A percentile compares a stretch with the other conserved stretches of the same genome.
Conservation (phyloP, 2,329 filamentous ascomycete species). For the Blumeriella jaapii region DNA sequence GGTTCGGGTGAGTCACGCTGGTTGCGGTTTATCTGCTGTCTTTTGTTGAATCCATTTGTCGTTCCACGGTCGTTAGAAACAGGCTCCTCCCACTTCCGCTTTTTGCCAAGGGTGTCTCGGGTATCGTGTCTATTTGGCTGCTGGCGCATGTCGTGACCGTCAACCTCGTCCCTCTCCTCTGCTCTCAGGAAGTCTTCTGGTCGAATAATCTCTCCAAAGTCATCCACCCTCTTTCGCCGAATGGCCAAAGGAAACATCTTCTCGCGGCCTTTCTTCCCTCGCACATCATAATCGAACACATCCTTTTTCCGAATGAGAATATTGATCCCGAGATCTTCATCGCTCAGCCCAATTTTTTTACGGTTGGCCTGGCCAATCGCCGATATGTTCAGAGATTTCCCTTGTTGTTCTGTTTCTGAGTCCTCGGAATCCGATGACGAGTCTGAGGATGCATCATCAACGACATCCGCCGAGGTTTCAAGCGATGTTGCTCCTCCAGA, state of each 20-base stretch:
- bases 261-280: slow-evolving; percentile 83
- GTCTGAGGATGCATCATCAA: slow-evolving; percentile 76
- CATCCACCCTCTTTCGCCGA: slow-evolving; percentile 68
- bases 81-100: slow-evolving; percentile 82
- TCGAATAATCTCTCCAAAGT: slow-evolving; percentile 88
- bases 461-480: slow-evolving; percentile 59
- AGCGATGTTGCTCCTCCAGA: slow-evolving; percentile 54
- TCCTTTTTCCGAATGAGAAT: slow-evolving; percentile 79
- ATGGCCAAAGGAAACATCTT: slow-evolving; percentile 83
- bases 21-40: slow-evolving; percentile 38
- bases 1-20: slow-evolving; percentile 27
- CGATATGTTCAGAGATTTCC: slow-evolving; percentile 80
- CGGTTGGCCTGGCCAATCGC: slow-evolving; percentile 72
- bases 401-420: slow-evolving; percentile 81
- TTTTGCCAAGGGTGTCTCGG: slow-evolving; percentile 68
- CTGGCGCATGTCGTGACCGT: slow-evolving; percentile 49
- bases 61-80: slow-evolving; percentile 30
- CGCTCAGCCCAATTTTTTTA: slow-evolving; percentile 75
- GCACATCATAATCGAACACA: slow-evolving; percentile 87
- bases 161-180: slow-evolving; percentile 74
- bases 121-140: slow-evolving; percentile 36
- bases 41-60: slow-evolving; percentile 44
- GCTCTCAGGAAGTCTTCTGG: slow-evolving; percentile 89
- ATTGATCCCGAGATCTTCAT: slow-evolving; percentile 86
- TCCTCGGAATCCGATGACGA: slow-evolving; percentile 81